A percentile compares a stretch with the other conserved stretches of the same genome.
Conservation (phyloP, 2,329 filamentous ascomycete species). For the Xylariomycetidae sp. region DNA sequence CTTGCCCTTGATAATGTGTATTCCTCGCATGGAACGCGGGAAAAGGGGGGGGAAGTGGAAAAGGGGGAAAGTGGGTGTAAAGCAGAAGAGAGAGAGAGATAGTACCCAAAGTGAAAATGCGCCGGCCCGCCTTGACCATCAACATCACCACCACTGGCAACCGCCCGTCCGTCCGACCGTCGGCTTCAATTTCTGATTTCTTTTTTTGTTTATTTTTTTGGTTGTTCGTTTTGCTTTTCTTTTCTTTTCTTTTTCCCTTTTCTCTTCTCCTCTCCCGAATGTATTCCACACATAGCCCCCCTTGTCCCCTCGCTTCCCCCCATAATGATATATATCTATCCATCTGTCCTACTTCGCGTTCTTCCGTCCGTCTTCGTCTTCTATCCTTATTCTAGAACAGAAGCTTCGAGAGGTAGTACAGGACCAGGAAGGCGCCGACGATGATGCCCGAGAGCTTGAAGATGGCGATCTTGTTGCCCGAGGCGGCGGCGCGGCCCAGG, state of each 20-base stretch:
- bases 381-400: constrained; percentile 45
- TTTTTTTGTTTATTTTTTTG: background rate
- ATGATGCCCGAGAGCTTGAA: constrained; percentile 85
- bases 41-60: too few relatives aligned
- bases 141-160: too few relatives aligned
- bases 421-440: constrained; percentile 63
- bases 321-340: background rate
- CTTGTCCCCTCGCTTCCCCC: background rate
- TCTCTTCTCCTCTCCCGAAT: background rate
- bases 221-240: background rate
- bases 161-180: too few relatives aligned
- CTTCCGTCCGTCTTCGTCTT: background rate
- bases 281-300: too few relatives aligned
- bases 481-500: constrained; percentile 83
- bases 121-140: too few relatives aligned
- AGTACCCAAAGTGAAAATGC: too few relatives aligned
- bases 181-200: too few relatives aligned
- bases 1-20: too few relatives aligned
- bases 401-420: constrained; percentile 69
- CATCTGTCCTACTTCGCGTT: background rate
- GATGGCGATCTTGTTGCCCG: constrained; percentile 86
- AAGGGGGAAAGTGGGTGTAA: too few relatives aligned
- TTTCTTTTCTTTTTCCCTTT: background rate
- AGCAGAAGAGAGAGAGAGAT: too few relatives aligned
- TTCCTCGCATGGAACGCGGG: too few relatives aligned